Base-by-base conservation (phyloP, 2,329 filamentous ascomycete species). In the Elsinoe arachidis region DNA sequence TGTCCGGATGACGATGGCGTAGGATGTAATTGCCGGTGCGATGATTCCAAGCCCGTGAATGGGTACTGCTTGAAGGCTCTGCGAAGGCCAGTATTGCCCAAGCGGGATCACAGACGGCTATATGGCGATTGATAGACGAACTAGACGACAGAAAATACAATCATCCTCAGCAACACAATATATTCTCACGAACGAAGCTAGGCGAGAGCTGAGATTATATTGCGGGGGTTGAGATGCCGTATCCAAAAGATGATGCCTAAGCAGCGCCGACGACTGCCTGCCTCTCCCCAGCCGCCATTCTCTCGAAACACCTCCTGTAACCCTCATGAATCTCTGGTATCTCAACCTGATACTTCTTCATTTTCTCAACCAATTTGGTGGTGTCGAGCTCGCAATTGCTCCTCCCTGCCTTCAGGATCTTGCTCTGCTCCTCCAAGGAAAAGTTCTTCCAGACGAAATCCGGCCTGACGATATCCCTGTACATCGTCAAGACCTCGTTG, bases 351-450 rank as follows among this genome's bases (percentile, higher is more conserved):
- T 84, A 85, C 70, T 82, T 78, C 64, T 74, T 75, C 58, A 86
- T 74, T 73, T 83, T 84, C 55, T 69, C 76, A 61, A 76, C 76
- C 60, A 87, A 72, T 72, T 86, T 86, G 17, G 76, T 78, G 12
- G 79, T 79, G 68, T 86, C 83, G 47, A 86, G 71, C 70, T 65
- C 55, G 72, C 83, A 87, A 71, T 86, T 87, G 69, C 80, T 83
- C 58, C 84, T 77, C 46, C 79, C 83, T 12, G 83, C 83, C 73
- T 84, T 84, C 71, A 86, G 81, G 39, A 86, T 80, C 72, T 82
- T 82, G 64, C 80, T 73, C 72, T 86, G 83, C 70, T 86, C 82
- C 64, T 85, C 81, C 41, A 86, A 67, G 1, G 76, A 78, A 66
- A 86, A 87, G 73, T 86, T 87, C 73, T 79, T 77, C 81, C 82